Evolutionary conservation across 257 asterid genomes (phyloP).

Genomic region (Capsicum chinense): DNA sequence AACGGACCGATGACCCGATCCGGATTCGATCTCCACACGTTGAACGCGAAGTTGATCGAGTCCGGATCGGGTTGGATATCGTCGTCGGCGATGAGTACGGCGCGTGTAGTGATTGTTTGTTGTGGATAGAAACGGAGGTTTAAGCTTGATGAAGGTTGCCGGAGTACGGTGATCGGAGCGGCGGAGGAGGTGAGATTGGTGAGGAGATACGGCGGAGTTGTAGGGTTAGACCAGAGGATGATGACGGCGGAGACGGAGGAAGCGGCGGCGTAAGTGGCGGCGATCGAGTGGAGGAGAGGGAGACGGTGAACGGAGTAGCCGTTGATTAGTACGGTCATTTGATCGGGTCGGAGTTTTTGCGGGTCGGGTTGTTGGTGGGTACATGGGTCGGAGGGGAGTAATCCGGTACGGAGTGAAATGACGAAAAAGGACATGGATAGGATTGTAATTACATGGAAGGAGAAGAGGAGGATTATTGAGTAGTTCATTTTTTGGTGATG

Average conservation of each 20-base stretch:
- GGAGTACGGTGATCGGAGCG: constrained; percentile 54
- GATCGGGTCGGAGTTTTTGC: constrained; percentile 60
- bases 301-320: constrained; percentile 90
- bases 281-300: constrained; percentile 70
- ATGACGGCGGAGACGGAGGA: constrained; percentile 61
- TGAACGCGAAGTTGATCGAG: constrained; percentile 73
- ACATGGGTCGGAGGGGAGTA: constrained; percentile 37
- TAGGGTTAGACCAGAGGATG: constrained; percentile 84
- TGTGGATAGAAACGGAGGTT: constrained; percentile 80
- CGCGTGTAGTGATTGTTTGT: constrained; percentile 54
- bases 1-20: constrained; percentile 70
- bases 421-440: constrained; percentile 48
- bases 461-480: neutral
- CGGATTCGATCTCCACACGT: constrained; percentile 67
- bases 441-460: constrained; percentile 33
- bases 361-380: constrained; percentile 48
- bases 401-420: constrained; percentile 50
- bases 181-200: constrained; percentile 33
- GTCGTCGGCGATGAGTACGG: constrained; percentile 89
- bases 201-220: constrained; percentile 61
- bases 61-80: constrained; percentile 63
- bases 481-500: constrained; percentile 26
- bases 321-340: constrained; percentile 78
- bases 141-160: constrained; percentile 69
- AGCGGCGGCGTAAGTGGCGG: constrained; percentile 68